Evolutionary conservation across 345 rosid genomes (phyloP), one percentile per base, ranked within the genome.

Genomic region (Carallia brachiata): DNA sequence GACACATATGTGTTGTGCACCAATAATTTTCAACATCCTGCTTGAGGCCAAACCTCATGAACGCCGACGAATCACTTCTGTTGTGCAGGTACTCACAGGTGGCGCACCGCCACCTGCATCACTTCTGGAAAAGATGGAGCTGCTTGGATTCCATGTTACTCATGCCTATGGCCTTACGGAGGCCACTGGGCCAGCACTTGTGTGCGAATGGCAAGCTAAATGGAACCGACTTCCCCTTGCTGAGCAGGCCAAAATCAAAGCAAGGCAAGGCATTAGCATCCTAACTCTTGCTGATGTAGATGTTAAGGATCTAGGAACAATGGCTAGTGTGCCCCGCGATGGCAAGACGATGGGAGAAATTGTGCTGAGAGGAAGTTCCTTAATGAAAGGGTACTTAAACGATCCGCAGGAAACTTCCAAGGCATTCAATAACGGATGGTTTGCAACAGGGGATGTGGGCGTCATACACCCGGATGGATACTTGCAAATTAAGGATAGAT

Each of bases 151-250:
- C 73, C 68, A 78, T 4, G 78, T 90, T 18, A 80, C 89, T 2
- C 97, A 88, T 17, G 78, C 77, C 7, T 90, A 88, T 47, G 93
- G 97, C 0, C 85, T 88, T 17, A 90, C 93, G 0, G 93, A 88
- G 70, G 85, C 90, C n/a, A 80, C 85, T 0, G 93, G 92, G 4
- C 81, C 86, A 0, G 92, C 83, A 2, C 76, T 87, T 10, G 83
- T 75, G 31, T 88, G 88, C 73, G 92, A 87, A 81, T 88, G 91
- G 91, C 87, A 82, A 36, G 74, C 83, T 7, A 55, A 78, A 65
- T 90, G 97, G 93, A 74, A 81, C 64, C 44, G 57, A 63, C 80
- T 81, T 27, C 79, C 84, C 0, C 60, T 9, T 0, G 61, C 37
- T 0, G 76, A 75, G 3, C 80, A 69, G 37, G 77, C 85, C 0